Evolutionary conservation across 2,329 filamentous ascomycete species (phyloP).

Genomic region (Pseudophaeomoniella oleicola): DNA sequence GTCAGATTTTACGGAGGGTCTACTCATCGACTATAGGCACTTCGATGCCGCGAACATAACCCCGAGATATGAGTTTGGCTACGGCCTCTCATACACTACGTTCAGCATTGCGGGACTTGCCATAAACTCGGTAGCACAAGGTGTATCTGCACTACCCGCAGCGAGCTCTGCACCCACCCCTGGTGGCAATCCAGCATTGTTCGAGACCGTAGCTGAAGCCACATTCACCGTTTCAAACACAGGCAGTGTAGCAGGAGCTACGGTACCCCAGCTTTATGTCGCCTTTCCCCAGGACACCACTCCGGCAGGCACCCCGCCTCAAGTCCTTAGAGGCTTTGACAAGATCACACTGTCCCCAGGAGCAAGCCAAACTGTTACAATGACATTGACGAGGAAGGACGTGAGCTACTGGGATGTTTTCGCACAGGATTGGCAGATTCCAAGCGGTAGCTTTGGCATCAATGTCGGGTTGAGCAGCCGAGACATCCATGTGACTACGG

Average conservation of each 20-base stretch:
- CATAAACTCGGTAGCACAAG: conserved; percentile 44
- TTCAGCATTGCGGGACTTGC: conserved; percentile 60
- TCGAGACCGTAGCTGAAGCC: conserved; percentile 41
- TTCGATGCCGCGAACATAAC: conserved; percentile 53
- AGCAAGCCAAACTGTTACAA: conserved; percentile 31
- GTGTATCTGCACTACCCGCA: conserved; percentile 22
- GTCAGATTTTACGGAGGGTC: conserved; percentile 58
- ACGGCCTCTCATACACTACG: conserved; percentile 65
- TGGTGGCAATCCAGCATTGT: conserved; percentile 42
- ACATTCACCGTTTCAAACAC: conserved; percentile 59
- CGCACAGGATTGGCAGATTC: conserved; percentile 41
- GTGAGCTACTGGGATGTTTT: conserved; percentile 49
- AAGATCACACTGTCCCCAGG: conserved; percentile 39
- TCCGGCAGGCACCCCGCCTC: conserved; percentile 31
- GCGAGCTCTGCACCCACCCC: conserved; percentile 46
- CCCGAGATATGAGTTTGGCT: conserved; percentile 70
- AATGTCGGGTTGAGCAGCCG: conserved; percentile 9
- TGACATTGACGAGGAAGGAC: conserved; percentile 44
- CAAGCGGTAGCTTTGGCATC: conserved; percentile 4
- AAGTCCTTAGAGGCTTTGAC: conserved; percentile 47
- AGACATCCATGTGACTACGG: conserved; percentile 5
- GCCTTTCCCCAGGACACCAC: conserved; percentile 12
- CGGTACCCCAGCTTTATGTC: conserved; percentile 51
- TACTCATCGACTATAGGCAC: conserved; percentile 68
- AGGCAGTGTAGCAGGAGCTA: conserved; percentile 49